Evolutionary conservation across 306 rosid genomes (phyloP).

Genomic region (Medicago ruthenica): DNA sequence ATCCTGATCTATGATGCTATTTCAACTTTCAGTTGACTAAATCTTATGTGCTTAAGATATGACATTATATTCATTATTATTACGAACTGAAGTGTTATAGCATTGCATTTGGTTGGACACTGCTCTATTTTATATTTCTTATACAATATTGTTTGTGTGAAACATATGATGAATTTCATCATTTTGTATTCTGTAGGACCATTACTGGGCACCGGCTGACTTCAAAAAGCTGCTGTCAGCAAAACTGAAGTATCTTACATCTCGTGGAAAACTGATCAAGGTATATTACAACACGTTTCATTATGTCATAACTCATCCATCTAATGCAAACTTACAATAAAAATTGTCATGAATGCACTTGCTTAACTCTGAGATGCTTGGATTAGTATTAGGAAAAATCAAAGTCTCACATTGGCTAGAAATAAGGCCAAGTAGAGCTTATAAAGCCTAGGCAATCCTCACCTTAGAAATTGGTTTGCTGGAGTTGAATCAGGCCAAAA

Average conservation of each 20-base stretch:
- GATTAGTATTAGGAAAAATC: slow-evolving; percentile 22
- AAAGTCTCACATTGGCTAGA: not conserved
- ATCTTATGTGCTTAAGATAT: slow-evolving; percentile 21
- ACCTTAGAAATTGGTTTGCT: not conserved
- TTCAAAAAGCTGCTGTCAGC: slow-evolving; percentile 81
- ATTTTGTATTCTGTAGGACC: slow-evolving; percentile 61
- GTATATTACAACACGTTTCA: slow-evolving; percentile 47
- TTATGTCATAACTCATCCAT: slow-evolving; percentile 28
- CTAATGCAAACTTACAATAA: slow-evolving; percentile 11
- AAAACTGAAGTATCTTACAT: slow-evolving; percentile 74
- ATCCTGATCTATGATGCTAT: not conserved
- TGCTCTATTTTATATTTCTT: slow-evolving; percentile 11
- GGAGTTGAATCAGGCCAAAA: not conserved
- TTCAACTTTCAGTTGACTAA: slow-evolving; percentile 26
- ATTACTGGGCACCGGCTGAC: slow-evolving; percentile 86
- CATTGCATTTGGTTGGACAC: slow-evolving; percentile 27
- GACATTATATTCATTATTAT: not conserved
- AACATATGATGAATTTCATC: slow-evolving; percentile 38
- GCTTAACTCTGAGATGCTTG: slow-evolving; percentile 4
- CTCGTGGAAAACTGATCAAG: slow-evolving; percentile 84
- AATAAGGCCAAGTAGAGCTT: slow-evolving; percentile 11
- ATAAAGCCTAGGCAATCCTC: not conserved
- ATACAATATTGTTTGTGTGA: slow-evolving; percentile 14
- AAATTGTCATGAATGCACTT: slow-evolving; percentile 15
- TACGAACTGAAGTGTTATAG: not conserved